These are phyloP conservation scores for Trypanosoma cruzi DNA, from an alignment of 208 protist species.

Conservation along the genomic window DNA sequence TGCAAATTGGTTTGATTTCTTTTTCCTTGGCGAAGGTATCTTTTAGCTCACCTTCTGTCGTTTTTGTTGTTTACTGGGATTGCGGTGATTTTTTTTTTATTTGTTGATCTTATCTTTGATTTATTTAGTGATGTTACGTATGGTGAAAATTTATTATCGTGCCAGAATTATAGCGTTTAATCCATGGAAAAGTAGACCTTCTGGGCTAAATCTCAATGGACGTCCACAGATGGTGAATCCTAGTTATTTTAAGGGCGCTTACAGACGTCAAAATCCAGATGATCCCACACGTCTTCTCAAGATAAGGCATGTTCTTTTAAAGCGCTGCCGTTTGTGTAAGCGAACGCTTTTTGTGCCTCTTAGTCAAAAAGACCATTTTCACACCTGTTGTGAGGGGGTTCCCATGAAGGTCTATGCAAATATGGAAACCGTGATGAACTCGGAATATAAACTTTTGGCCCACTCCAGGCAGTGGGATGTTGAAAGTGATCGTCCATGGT, in stretches of 20 bases:
- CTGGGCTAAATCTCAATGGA: constrained; percentile 64
- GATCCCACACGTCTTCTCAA: constrained; percentile 79
- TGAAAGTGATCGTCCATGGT: constrained; percentile 78
- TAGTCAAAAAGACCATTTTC: constrained; percentile 58
- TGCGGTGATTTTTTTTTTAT: constrained; percentile 24
- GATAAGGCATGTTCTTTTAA: constrained; percentile 75
- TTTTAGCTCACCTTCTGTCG: constrained; percentile 13
- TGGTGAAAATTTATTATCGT: constrained; percentile 22
- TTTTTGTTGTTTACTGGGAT: constrained; percentile 19
- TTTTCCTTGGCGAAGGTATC: constrained; percentile 15
- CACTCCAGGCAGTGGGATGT: constrained; percentile 81
- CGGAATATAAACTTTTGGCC: constrained; percentile 59
- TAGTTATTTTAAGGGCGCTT: constrained; percentile 45
- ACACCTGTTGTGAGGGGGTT: constrained; percentile 87
- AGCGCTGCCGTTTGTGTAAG: constrained; percentile 76
- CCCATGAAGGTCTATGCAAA: constrained; percentile 74
- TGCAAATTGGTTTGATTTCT: not conserved
- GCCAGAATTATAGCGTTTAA: constrained; percentile 75
- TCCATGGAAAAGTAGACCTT: constrained; percentile 81
- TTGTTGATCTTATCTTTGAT: constrained; percentile 8
- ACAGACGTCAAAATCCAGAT: constrained; percentile 72
- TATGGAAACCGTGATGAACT: constrained; percentile 83
- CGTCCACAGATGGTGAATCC: constrained; percentile 86
- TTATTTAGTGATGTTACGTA: constrained; percentile 39
- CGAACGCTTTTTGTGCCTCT: constrained; percentile 73